Evolutionary conservation across 345 rosid species (phyloP), one percentile per base, ranked within the genome.

Genomic region (Eutrema japonicum): DNA sequence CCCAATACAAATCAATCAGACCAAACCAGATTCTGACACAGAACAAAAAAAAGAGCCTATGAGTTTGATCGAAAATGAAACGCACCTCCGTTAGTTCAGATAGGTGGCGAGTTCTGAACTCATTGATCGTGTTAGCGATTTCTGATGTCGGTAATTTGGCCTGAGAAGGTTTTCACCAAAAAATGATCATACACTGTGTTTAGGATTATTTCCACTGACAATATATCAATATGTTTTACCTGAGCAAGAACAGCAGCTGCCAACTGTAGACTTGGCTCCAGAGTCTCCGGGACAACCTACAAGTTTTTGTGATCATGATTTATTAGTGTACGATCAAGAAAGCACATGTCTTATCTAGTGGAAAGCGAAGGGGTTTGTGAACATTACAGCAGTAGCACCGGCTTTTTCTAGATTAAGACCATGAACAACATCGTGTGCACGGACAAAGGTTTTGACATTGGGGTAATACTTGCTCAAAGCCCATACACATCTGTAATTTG

Each of bases 171-270:
- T 18, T 38, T 6, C 73, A 30, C 36, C 38, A 5, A 13, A 40
- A 74, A 60, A 7, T 33, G 29, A 36, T 72, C 73, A 72, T 48
- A 16, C 71, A 6, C 53, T 65, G 29, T 26, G 46, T 26, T 26
- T 64, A n/a, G 5, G 41, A 56, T 41, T 45, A 42, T 53, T 57
- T 32, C 13, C 61, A 73, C 48, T 18, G 11, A 51, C 38, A 68
- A 52, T 6, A 57, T 41, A 57, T 27, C 14, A 32, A 14, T 42
- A 43, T 62, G 52, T 68, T 64, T 52, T 82, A 90, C 98, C 97
- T 91, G 95, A 11, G 97, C 96, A 72, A 94, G 98, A 81, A 94
- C 98, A 77, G 97, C 98, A 65, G 98, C 96, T 48, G 97, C 98
- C 82, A 94, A 85, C 79, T 94, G 98, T 62, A 94, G 83, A 83